These are phyloP conservation scores for Cercophora sp. DNA, from an alignment of 495 filamentous ascomycete species.

Conservation along the genomic window DNA sequence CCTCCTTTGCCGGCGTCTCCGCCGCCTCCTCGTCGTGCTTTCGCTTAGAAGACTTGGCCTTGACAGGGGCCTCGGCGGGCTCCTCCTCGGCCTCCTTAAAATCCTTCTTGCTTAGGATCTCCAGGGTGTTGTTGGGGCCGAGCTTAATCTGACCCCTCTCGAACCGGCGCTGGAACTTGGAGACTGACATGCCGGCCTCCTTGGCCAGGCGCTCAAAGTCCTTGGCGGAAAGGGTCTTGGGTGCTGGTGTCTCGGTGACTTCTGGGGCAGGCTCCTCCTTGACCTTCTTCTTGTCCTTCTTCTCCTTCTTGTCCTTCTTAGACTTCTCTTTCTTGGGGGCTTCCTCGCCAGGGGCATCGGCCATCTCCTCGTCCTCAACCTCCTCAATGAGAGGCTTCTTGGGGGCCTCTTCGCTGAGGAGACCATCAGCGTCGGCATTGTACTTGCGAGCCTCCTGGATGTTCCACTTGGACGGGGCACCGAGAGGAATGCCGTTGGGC, in stretches of 20 bases:
- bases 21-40: constrained; percentile 31
- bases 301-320: constrained; percentile 41
- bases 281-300: constrained; percentile 35
- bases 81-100: constrained; percentile 58
- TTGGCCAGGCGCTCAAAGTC: constrained; percentile 53
- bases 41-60: constrained; percentile 42
- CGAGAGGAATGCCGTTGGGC: constrained; percentile 59
- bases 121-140: constrained; percentile 52
- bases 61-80: constrained; percentile 22
- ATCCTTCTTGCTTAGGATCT: constrained; percentile 63
- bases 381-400: constrained; percentile 53
- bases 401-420: constrained; percentile 65
- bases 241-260: not conserved
- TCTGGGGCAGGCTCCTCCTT: constrained; percentile 14
- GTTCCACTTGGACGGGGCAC: constrained; percentile 72
- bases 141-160: constrained; percentile 62
- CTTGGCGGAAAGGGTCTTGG: constrained; percentile 45
- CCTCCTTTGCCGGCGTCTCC: constrained; percentile 31
- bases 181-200: constrained; percentile 58
- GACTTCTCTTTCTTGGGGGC: constrained; percentile 31
- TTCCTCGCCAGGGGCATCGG: constrained; percentile 26
- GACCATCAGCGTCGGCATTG: constrained; percentile 88
- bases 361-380: constrained; percentile 41
- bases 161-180: constrained; percentile 61
- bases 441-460: constrained; percentile 94